phyloP scores from a whole-genome alignment of 164 flowering plant species.

The Piper longum region DNA sequence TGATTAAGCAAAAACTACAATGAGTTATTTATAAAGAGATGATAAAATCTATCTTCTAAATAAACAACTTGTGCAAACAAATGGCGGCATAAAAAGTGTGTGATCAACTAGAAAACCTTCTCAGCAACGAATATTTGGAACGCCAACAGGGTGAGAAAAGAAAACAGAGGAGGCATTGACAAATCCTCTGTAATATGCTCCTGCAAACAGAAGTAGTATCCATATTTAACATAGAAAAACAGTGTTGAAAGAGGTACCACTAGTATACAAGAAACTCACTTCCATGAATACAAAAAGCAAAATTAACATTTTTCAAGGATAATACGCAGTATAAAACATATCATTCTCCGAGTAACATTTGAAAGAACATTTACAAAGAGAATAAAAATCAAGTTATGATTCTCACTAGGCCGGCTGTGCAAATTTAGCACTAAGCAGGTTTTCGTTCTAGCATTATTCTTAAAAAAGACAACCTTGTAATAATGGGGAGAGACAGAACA shows the following conservation, averaged over 20 bases:
- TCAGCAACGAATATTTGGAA: constrained; percentile 60
- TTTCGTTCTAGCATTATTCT: neutral
- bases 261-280: neutral
- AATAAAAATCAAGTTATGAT: no score
- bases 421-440: no score
- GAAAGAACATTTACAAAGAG: neutral
- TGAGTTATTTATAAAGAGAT: no score
- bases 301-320: neutral
- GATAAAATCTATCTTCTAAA: neutral
- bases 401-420: no score
- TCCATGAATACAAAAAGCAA: neutral
- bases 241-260: neutral
- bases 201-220: constrained; percentile 22
- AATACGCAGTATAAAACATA: no score
- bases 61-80: neutral
- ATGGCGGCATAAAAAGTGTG: neutral
- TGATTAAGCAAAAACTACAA: no score
- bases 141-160: constrained; percentile 74
- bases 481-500: neutral
- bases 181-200: constrained; percentile 45
- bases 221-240: neutral
- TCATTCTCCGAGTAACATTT: neutral
- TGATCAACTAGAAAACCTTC: constrained; percentile 27
- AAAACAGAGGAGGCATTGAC: constrained; percentile 91
- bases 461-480: neutral